phyloP scores from a whole-genome alignment of 257 asterid genomes.

The Galeopsis tetrahit region DNA sequence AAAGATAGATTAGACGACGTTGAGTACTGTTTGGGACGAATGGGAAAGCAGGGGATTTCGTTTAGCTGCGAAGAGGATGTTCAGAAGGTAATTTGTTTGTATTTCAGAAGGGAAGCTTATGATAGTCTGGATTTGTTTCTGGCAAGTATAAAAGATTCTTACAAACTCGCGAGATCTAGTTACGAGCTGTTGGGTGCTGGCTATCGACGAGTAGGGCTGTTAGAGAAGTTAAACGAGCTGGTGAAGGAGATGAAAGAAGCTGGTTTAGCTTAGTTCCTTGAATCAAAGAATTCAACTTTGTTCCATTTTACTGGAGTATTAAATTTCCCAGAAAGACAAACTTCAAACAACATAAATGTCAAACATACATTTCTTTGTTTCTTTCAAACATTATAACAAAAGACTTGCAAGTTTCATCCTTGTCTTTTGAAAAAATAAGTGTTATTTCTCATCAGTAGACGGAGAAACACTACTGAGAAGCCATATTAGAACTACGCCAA shows the following conservation, averaged over 20 bases:
- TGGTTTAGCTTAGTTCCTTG: constrained; percentile 36
- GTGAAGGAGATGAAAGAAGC: constrained; percentile 49
- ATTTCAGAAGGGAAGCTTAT: constrained; percentile 53
- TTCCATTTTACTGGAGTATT: neutral
- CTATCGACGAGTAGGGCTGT: constrained; percentile 49
- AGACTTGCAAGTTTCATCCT: neutral
- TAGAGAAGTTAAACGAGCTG: constrained; percentile 36
- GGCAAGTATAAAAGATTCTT: constrained; percentile 38
- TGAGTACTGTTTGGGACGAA: constrained; percentile 51
- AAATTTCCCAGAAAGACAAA: neutral
- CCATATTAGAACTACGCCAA: constrained; percentile 86
- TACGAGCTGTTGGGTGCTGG: constrained; percentile 57
- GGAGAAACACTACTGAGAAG: constrained; percentile 70
- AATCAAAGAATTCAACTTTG: neutral
- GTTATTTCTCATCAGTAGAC: constrained; percentile 46
- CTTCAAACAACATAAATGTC: neutral
- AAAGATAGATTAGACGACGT: constrained; percentile 54
- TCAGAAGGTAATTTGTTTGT: constrained; percentile 52
- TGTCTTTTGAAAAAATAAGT: neutral
- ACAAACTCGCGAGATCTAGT: constrained; percentile 41
- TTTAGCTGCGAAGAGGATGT: constrained; percentile 51
- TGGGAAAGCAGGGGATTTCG: constrained; percentile 41
- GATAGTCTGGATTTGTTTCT: constrained; percentile 51
- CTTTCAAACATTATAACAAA: neutral
- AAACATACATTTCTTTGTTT: constrained; percentile 4